These are phyloP conservation scores for Acanthochlamys bracteata DNA, from an alignment of 106 monocot species.

Conservation along the genomic window DNA sequence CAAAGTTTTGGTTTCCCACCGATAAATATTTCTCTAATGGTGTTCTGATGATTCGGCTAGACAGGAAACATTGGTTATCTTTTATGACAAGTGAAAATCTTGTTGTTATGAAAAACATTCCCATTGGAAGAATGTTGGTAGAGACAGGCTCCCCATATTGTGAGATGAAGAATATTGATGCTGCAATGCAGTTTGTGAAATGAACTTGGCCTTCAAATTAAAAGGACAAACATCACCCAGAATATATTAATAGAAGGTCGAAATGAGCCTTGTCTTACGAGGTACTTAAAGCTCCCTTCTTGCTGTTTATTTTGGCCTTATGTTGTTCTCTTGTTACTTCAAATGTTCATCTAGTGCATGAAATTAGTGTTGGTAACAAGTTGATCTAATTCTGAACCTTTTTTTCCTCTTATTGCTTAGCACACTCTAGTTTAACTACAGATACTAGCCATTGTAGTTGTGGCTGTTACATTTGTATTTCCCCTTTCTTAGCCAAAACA, in stretches of 20 bases:
- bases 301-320: not conserved
- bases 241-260: constrained; percentile 79
- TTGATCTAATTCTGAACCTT: too few relatives aligned
- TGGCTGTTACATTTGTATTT: too few relatives aligned
- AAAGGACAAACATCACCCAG: constrained; percentile 82
- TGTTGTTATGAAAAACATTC: constrained; percentile 62
- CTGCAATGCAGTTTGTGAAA: constrained; percentile 75
- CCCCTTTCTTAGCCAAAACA: too few relatives aligned
- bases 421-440: too few relatives aligned
- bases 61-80: constrained; percentile 95
- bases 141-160: constrained; percentile 99
- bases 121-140: constrained; percentile 90
- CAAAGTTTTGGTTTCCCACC: not conserved
- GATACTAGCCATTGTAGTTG: too few relatives aligned
- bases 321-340: not conserved
- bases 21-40: not conserved
- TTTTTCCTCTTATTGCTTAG: too few relatives aligned
- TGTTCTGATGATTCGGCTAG: not conserved
- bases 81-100: constrained; percentile 79
- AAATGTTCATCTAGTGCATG: not conserved
- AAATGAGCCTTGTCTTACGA: constrained; percentile 88
- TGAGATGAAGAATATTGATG: constrained; percentile 94
- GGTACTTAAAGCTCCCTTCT: constrained; percentile 30
- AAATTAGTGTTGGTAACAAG: not conserved
- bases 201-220: constrained; percentile 88